A percentile compares a stretch with the other conserved stretches of the same genome.
Evolutionary conservation across 2,329 filamentous ascomycete species (phyloP).

Genomic region (Paecilomyces formosus): DNA sequence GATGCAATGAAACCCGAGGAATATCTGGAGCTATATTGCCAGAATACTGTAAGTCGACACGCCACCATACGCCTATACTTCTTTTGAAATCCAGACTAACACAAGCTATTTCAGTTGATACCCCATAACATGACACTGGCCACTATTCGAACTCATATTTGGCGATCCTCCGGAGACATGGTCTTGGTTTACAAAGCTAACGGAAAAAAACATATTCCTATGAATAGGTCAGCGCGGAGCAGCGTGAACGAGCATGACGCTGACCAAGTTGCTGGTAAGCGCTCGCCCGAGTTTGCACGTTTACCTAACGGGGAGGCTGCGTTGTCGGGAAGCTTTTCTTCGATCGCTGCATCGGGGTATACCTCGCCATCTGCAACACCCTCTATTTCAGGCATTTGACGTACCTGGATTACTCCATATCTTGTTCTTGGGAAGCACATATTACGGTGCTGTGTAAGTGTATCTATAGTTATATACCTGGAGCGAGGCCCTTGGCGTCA

Average conservation of each 20-base stretch:
- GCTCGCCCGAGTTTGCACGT: background rate
- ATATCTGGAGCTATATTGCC: constrained; percentile 91
- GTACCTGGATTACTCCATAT: background rate
- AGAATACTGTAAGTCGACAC: constrained; percentile 67
- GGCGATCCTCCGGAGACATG: constrained; percentile 93
- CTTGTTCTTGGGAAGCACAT: background rate
- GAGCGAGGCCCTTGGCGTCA: background rate
- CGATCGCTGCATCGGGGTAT: background rate
- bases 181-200: constrained; percentile 86
- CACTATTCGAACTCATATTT: constrained; percentile 82
- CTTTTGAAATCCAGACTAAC: background rate
- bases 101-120: constrained; percentile 33
- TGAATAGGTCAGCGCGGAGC: constrained; percentile 13
- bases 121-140: constrained; percentile 85
- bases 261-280: background rate
- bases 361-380: background rate
- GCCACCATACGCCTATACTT: background rate
- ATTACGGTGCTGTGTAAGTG: background rate
- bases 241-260: background rate
- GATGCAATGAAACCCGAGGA: constrained; percentile 71
- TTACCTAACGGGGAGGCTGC: background rate
- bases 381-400: background rate
- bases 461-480: background rate
- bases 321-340: background rate
- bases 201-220: constrained; percentile 56